These are phyloP conservation scores for Nakazawaea siamensis DNA, from an alignment of 805 yeast species.

Conservation along the genomic window DNA sequence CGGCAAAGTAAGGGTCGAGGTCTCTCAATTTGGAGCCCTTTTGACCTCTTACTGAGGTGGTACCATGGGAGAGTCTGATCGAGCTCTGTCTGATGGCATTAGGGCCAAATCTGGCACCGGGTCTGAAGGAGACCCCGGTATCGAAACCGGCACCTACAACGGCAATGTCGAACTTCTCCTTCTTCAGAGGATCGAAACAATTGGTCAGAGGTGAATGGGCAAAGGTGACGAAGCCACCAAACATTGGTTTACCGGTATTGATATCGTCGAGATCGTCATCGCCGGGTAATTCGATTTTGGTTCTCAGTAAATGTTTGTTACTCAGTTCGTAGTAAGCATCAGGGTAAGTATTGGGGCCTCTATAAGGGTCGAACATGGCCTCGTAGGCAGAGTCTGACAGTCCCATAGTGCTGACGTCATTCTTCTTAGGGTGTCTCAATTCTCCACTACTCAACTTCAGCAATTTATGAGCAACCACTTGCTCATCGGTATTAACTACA, in stretches of 20 bases:
- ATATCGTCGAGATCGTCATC: constrained; percentile 29
- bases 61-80: constrained; percentile 35
- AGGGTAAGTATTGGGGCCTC: constrained; percentile 3
- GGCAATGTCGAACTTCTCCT: constrained; percentile 34
- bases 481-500: constrained; percentile 12
- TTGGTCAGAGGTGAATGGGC: constrained; percentile 35
- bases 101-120: constrained; percentile 56
- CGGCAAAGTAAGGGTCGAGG: constrained; percentile 34
- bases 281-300: constrained; percentile 20
- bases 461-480: constrained; percentile 9
- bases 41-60: constrained; percentile 30
- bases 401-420: neutral
- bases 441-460: constrained; percentile 10
- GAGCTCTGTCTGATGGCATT: constrained; percentile 40
- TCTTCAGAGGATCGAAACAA: constrained; percentile 31
- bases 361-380: constrained; percentile 1
- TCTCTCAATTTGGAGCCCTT: constrained; percentile 26
- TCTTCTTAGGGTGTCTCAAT: neutral
- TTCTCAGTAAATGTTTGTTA: constrained; percentile 14
- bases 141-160: constrained; percentile 55
- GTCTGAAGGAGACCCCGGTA: constrained; percentile 45
- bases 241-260: constrained; percentile 13
- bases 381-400: constrained; percentile 1
- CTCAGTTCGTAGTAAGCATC: constrained; percentile 12
- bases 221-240: constrained; percentile 44